These are phyloP conservation scores for Penicillium paradoxum DNA, from an alignment of 495 filamentous ascomycete species.

Conservation along the genomic window DNA sequence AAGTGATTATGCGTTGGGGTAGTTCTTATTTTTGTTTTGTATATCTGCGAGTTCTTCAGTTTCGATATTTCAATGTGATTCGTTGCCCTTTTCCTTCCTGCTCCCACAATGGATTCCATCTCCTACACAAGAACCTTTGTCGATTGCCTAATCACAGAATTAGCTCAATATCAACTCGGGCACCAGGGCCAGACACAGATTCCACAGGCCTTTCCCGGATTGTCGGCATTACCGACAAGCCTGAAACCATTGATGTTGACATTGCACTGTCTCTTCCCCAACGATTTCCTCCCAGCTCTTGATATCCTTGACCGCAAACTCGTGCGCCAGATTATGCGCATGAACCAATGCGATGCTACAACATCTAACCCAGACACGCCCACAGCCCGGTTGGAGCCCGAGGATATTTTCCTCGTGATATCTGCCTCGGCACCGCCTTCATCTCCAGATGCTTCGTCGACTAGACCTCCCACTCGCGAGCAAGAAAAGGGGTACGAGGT, in stretches of 20 bases:
- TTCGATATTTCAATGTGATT: not conserved
- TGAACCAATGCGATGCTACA: constrained; percentile 1
- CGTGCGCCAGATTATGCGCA: constrained; percentile 43
- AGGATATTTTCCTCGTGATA: constrained; percentile 32
- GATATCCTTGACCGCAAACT: constrained; percentile 74
- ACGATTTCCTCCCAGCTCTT: constrained; percentile 64
- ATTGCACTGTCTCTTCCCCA: constrained; percentile 52
- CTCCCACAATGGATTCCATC: not conserved
- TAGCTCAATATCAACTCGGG: constrained; percentile 8
- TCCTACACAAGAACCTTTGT: constrained; percentile 20
- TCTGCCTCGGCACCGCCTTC: constrained; percentile 45
- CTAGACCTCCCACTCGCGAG: constrained; percentile 16
- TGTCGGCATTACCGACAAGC: constrained; percentile 17
- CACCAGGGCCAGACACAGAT: not conserved
- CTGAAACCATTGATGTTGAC: constrained; percentile 45
- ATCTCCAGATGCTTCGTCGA: constrained; percentile 16
- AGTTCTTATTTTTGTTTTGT: not conserved
- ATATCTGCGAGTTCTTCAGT: not conserved
- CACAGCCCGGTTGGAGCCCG: constrained; percentile 5
- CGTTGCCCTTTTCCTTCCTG: not conserved
- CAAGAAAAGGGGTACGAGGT: constrained; percentile 58
- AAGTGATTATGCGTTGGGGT: not conserved
- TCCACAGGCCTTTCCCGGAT: constrained; percentile 10
- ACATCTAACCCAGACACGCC: not conserved
- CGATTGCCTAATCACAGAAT: constrained; percentile 24